Evolutionary conservation across 345 rosid species (phyloP).

Genomic region (Heritiera littoralis): DNA sequence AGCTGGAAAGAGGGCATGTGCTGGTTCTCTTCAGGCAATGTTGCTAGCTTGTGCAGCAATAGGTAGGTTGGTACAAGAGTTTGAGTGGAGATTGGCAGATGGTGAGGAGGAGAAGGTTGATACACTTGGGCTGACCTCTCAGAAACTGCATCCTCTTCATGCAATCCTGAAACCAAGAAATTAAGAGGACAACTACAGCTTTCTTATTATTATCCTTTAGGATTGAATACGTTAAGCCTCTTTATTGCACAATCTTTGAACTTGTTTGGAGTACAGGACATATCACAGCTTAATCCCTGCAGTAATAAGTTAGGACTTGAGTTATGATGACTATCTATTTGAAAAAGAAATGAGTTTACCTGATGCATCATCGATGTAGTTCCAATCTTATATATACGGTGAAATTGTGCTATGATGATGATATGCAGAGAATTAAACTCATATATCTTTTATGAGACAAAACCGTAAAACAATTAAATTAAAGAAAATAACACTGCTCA

Average conservation of each 20-base stretch:
- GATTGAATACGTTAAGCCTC: not conserved
- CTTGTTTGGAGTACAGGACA: not conserved
- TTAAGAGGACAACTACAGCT: constrained; percentile 7
- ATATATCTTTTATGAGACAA: no score
- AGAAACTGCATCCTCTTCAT: constrained; percentile 73
- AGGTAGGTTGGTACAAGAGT: constrained; percentile 81
- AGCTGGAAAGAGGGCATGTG: constrained; percentile 75
- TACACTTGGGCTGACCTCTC: constrained; percentile 61
- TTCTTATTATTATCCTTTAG: not conserved
- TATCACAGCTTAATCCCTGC: not conserved
- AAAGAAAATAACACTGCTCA: no score
- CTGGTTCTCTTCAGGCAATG: constrained; percentile 76
- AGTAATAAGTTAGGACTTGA: not conserved
- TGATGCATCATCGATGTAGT: not conserved
- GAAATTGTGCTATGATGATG: no score
- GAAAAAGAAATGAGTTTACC: not conserved
- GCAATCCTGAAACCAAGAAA: constrained; percentile 57
- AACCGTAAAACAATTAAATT: no score
- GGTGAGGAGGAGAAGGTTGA: constrained; percentile 73
- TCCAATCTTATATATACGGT: no score
- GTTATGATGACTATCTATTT: not conserved
- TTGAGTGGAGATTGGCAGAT: constrained; percentile 63
- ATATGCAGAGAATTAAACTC: no score
- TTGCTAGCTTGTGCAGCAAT: constrained; percentile 55
- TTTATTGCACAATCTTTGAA: not conserved